A percentile compares a stretch with the other conserved stretches of the same genome.
Evolutionary conservation across 768 basidiomycete genomes (phyloP).

Genomic region (Leucogyrophana mollusca): DNA sequence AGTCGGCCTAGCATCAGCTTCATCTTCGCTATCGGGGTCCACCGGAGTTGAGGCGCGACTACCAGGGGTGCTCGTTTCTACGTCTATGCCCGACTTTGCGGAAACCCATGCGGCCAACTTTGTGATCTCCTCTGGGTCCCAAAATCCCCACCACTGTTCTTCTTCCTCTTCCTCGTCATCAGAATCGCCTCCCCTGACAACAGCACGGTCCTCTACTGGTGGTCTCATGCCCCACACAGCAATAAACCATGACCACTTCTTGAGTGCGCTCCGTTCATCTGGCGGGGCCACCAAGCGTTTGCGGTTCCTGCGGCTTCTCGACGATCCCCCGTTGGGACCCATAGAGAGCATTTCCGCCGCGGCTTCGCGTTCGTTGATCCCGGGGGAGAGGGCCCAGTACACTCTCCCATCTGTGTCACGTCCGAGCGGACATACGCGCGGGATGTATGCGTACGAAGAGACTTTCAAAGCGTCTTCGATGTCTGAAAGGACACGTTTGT

Average conservation of each 20-base stretch:
- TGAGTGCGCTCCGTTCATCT: slow-evolving; percentile 52
- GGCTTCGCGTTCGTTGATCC: slow-evolving; percentile 53
- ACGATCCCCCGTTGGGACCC: slow-evolving; percentile 29
- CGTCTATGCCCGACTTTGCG: slow-evolving; percentile 43
- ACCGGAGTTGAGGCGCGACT: background rate
- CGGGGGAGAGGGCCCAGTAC: slow-evolving; percentile 68
- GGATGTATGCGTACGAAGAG: slow-evolving; percentile 39
- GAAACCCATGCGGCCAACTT: slow-evolving; percentile 67
- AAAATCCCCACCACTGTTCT: slow-evolving; percentile 78
- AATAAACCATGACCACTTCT: slow-evolving; percentile 76
- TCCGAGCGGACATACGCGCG: slow-evolving; percentile 66
- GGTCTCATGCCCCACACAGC: slow-evolving; percentile 69
- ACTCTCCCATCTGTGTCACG: slow-evolving; percentile 61
- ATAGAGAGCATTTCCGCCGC: slow-evolving; percentile 33
- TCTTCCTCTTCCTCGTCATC: slow-evolving; percentile 34
- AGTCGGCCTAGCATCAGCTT: slow-evolving; percentile 16
- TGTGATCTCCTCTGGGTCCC: slow-evolving; percentile 59
- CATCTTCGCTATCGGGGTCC: slow-evolving; percentile 13
- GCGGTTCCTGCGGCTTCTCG: slow-evolving; percentile 37
- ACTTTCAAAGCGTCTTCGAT: slow-evolving; percentile 61
- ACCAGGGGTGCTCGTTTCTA: background rate
- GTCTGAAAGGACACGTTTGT: slow-evolving; percentile 47
- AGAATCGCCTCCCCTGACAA: slow-evolving; percentile 20
- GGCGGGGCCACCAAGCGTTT: slow-evolving; percentile 38
- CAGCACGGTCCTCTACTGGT: slow-evolving; percentile 21